Conservation (phyloP, 2,329 filamentous ascomycete species). For the Penicillium vulpinum region DNA sequence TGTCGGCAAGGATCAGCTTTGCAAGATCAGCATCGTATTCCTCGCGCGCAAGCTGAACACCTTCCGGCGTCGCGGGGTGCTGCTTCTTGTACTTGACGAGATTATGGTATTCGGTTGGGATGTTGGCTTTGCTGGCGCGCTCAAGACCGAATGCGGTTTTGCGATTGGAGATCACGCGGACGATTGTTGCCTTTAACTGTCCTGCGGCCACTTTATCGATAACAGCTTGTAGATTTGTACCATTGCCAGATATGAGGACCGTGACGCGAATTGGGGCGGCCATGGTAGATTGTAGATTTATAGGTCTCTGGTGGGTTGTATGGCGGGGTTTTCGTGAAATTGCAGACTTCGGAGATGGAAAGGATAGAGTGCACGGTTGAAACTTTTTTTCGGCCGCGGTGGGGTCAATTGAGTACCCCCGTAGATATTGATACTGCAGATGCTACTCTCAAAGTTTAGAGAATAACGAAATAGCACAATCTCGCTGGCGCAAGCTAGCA, state of each 20-base stretch:
- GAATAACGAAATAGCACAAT: neutral
- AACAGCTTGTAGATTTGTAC: constrained; percentile 77
- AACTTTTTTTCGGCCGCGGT: neutral
- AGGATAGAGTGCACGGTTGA: neutral
- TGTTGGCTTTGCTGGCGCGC: constrained; percentile 60
- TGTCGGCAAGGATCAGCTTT: constrained; percentile 61
- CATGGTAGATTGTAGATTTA: constrained; percentile 22
- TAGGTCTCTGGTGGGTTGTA: neutral
- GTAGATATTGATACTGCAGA: neutral
- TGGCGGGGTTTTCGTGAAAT: constrained; percentile 5
- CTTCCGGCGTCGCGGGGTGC: constrained; percentile 57
- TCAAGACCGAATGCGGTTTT: constrained; percentile 65
- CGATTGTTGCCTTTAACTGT: constrained; percentile 54
- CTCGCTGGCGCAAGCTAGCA: neutral
- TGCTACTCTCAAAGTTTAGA: constrained; percentile 2
- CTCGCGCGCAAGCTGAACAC: constrained; percentile 56
- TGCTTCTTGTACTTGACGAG: constrained; percentile 73
- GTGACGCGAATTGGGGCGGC: constrained; percentile 53
- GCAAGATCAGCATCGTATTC: constrained; percentile 77
- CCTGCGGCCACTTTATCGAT: constrained; percentile 59
- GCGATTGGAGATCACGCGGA: constrained; percentile 66
- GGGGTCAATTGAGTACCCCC: constrained; percentile 3
- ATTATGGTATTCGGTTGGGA: constrained; percentile 80
- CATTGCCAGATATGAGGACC: constrained; percentile 71
- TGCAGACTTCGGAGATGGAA: neutral